phyloP scores from a whole-genome alignment of 2,329 filamentous ascomycete species.

The Colletotrichum sp. region DNA sequence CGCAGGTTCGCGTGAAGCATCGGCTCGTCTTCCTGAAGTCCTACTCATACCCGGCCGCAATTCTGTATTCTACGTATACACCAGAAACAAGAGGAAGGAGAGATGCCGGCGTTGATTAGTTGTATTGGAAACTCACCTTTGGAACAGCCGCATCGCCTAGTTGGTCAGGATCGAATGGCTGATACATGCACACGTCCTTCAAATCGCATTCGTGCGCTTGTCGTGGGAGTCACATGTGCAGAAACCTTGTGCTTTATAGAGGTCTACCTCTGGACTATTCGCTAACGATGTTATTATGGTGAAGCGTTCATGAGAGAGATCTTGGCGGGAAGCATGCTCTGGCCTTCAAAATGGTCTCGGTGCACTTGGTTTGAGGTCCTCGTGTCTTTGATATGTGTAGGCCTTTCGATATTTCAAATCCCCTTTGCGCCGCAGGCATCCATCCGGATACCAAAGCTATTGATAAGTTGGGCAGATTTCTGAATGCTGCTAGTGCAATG shows the following conservation, averaged over 20 bases:
- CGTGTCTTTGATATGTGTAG: too few relatives aligned
- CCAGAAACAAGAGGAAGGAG: background rate
- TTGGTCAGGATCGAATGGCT: background rate
- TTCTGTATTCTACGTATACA: background rate
- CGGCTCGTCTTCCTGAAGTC: background rate
- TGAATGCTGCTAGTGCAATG: background rate
- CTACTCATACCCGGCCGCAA: rapidly evolving
- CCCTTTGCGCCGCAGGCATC: too few relatives aligned
- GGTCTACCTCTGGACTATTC: rapidly evolving
- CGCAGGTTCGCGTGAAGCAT: background rate
- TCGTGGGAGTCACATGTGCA: background rate
- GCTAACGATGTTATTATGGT: background rate
- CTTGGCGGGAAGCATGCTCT: background rate
- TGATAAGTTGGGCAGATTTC: background rate
- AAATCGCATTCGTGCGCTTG: background rate
- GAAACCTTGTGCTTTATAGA: background rate
- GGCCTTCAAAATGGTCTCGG: too few relatives aligned
- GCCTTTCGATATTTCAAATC: too few relatives aligned
- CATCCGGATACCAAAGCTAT: background rate
- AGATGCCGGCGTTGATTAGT: background rate
- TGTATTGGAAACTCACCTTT: background rate
- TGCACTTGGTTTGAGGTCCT: too few relatives aligned
- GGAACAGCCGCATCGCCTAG: rapidly evolving
- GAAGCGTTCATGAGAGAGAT: background rate
- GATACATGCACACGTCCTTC: background rate